phyloP scores from a whole-genome alignment of 2,329 filamentous ascomycete species.

The Pestalotiopsis sp. region DNA sequence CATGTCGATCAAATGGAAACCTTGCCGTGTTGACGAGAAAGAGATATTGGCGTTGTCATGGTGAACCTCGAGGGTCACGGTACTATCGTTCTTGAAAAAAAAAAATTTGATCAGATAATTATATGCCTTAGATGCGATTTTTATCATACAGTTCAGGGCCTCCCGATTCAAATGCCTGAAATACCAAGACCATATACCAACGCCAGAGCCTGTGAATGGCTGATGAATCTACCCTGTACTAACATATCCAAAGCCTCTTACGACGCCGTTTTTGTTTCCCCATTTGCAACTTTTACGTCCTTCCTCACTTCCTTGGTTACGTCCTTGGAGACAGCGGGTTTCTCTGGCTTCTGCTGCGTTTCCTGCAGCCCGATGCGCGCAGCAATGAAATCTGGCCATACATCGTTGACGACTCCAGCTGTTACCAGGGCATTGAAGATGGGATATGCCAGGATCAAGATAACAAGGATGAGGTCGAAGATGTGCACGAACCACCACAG shows the following conservation, averaged over 20 bases:
- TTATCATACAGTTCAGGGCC: not conserved
- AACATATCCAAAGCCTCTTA: not conserved
- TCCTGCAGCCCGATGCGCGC: not conserved
- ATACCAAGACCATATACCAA: not conserved
- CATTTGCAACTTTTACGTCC: not conserved
- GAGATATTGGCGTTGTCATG: not conserved
- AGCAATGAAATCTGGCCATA: constrained; percentile 7
- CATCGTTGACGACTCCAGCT: constrained; percentile 10
- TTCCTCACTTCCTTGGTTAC: not conserved
- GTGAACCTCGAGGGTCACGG: not conserved
- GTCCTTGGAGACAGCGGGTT: too few species aligned
- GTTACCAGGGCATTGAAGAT: constrained; percentile 15
- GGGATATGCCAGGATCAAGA: constrained; percentile 29
- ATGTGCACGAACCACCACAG: constrained; percentile 93
- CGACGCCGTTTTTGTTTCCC: not conserved
- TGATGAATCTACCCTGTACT: not conserved
- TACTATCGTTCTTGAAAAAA: not conserved
- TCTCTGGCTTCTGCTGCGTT: not conserved
- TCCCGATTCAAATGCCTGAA: not conserved
- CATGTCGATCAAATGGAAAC: not conserved
- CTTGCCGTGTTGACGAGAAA: not conserved
- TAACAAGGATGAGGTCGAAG: constrained; percentile 55
- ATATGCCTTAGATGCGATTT: not conserved
- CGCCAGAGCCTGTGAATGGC: not conserved
- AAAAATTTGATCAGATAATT: not conserved